phyloP scores from a whole-genome alignment of 768 basidiomycete genomes.

The Boletus edulis region DNA sequence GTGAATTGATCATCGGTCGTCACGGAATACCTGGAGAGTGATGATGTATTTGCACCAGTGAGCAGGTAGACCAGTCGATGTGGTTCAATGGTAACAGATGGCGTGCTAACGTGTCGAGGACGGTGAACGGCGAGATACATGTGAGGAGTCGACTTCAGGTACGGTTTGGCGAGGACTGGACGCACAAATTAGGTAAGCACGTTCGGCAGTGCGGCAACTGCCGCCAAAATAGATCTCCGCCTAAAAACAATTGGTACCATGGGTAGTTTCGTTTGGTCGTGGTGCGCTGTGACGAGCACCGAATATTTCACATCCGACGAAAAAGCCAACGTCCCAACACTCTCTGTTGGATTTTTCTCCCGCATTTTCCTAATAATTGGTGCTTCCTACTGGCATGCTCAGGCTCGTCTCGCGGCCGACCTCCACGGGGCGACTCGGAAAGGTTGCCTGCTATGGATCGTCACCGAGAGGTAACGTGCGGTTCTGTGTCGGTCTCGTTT shows the following conservation, averaged over 20 bases:
- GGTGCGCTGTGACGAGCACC: conserved; percentile 44
- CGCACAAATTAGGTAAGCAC: too few species aligned
- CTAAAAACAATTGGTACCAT: conserved; percentile 7
- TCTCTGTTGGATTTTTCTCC: conserved; percentile 23
- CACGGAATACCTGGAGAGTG: too few species aligned
- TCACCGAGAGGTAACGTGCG: conserved; percentile 32
- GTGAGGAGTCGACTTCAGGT: too few species aligned
- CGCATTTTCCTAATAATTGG: conserved; percentile 8
- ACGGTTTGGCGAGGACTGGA: too few species aligned
- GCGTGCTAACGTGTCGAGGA: too few species aligned
- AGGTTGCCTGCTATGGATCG: conserved; percentile 45
- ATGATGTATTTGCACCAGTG: too few species aligned
- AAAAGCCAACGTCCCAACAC: conserved; percentile 11
- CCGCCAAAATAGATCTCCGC: conserved; percentile 23
- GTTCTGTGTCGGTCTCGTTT: not conserved
- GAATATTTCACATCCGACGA: conserved; percentile 13
- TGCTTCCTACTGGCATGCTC: conserved; percentile 46
- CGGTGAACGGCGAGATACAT: too few species aligned
- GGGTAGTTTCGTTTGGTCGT: conserved; percentile 30
- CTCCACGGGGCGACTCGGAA: conserved; percentile 69
- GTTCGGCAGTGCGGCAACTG: conserved; percentile 20
- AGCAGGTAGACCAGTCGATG: too few species aligned
- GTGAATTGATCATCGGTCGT: too few species aligned
- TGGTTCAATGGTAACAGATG: too few species aligned
- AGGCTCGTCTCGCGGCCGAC: conserved; percentile 69